phyloP scores from a whole-genome alignment of 2,329 filamentous ascomycete genomes.

The Didymosphaeria variabile region DNA sequence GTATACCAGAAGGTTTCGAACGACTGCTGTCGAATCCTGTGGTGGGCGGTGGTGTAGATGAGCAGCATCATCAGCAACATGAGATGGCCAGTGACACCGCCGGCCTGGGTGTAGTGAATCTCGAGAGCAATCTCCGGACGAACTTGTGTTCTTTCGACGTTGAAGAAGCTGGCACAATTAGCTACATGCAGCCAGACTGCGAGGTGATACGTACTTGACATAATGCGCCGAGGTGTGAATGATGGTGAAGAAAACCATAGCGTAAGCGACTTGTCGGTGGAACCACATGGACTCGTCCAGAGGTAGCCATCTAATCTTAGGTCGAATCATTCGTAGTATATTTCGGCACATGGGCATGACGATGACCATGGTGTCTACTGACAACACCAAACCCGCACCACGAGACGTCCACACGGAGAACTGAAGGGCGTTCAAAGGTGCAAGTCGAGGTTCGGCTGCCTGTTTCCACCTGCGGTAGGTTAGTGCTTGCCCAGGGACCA shows the following conservation, averaged over 20 bases:
- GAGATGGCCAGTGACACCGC: conserved; percentile 93
- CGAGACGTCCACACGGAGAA: conserved; percentile 97
- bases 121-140: conserved; percentile 82
- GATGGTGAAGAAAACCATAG: conserved; percentile 82
- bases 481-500: conserved; percentile 28
- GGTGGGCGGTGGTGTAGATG: conserved; percentile 96
- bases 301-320: conserved; percentile 86
- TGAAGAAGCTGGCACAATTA: conserved; percentile 78
- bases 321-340: conserved; percentile 81
- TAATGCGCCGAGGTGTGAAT: conserved; percentile 85
- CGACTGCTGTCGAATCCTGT: conserved; percentile 92
- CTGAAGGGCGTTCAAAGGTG: conserved; percentile 78
- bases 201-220: conserved; percentile 74
- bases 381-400: conserved; percentile 87
- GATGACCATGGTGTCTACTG: conserved; percentile 86
- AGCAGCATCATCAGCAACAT: conserved; percentile 99
- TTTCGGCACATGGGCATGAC: conserved; percentile 95
- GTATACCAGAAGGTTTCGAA: conserved; percentile 99
- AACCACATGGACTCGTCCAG: conserved; percentile 98
- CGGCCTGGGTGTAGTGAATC: conserved; percentile 89
- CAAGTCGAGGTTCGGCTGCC: conserved; percentile 70
- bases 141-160: conserved; percentile 86
- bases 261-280: conserved; percentile 92
- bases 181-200: background rate
- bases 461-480: conserved; percentile 77